A percentile compares a stretch with the other conserved stretches of the same genome.
These are phyloP conservation scores for Coprinopsis strossmayeri DNA, from an alignment of 768 basidiomycete species.

Conservation along the genomic window DNA sequence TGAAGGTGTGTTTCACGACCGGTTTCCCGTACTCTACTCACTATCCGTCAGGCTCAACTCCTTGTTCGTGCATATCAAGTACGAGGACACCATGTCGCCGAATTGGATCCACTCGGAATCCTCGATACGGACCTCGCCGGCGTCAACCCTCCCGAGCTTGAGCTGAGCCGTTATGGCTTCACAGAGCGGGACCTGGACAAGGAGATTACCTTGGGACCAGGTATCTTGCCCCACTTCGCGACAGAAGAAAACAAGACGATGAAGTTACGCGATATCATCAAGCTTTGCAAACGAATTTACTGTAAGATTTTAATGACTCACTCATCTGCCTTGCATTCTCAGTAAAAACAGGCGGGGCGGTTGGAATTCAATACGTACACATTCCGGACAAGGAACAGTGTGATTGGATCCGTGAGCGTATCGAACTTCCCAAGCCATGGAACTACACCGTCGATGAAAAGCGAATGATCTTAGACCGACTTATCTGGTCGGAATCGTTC, in stretches of 20 bases:
- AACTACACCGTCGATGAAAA: constrained; percentile 98
- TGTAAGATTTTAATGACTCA: constrained; percentile 46
- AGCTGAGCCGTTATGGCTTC: constrained; percentile 92
- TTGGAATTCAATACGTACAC: constrained; percentile 90
- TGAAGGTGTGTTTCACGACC: constrained; percentile 58
- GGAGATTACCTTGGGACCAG: constrained; percentile 90
- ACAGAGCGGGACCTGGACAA: constrained; percentile 91
- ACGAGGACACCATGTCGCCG: constrained; percentile 93
- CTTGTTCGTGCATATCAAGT: constrained; percentile 99
- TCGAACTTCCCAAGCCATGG: constrained; percentile 95
- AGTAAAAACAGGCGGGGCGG: constrained; percentile 56
- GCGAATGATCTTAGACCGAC: constrained; percentile 96
- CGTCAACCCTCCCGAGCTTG: constrained; percentile 79
- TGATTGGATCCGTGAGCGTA: constrained; percentile 96
- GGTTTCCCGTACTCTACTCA: constrained; percentile 4
- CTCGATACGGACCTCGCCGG: constrained; percentile 81
- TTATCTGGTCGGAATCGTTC: constrained; percentile 97
- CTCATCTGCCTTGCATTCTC: constrained; percentile 9
- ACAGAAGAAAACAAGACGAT: constrained; percentile 81
- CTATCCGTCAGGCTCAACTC: constrained; percentile 75
- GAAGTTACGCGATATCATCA: constrained; percentile 88
- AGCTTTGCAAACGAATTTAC: constrained; percentile 86
- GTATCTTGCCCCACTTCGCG: constrained; percentile 93
- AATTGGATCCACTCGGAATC: constrained; percentile 94
- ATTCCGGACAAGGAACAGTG: constrained; percentile 98